These are phyloP conservation scores for Entomortierella lignicola DNA, from an alignment of 192 early-diverging fungal genomes.

Conservation along the genomic window DNA sequence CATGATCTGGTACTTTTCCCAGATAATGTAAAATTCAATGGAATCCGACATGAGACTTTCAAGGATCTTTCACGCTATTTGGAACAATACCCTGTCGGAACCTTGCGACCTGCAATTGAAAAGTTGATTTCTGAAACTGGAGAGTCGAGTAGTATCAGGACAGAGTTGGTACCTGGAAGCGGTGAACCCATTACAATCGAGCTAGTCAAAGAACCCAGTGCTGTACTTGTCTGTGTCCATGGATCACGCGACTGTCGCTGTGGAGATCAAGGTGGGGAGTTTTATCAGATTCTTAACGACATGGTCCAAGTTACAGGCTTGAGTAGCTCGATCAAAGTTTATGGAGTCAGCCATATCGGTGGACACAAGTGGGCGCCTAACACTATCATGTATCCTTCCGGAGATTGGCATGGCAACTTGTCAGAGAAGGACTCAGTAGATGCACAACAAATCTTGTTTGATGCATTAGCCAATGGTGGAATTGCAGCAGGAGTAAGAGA, in stretches of 20 bases:
- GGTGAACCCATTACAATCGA: conserved; percentile 32
- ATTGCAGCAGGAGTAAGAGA: conserved; percentile 44
- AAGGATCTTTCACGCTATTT: conserved; percentile 30
- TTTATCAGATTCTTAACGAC: conserved; percentile 50
- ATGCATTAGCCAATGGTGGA: conserved; percentile 44
- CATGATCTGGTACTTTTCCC: conserved; percentile 48
- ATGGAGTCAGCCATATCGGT: conserved; percentile 67
- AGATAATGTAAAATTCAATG: conserved; percentile 37
- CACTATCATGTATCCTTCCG: conserved; percentile 64
- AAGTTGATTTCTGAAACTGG: conserved; percentile 10
- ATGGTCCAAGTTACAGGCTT: conserved; percentile 47
- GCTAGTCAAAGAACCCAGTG: conserved; percentile 25
- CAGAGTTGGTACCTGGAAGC: conserved; percentile 38
- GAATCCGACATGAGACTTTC: conserved; percentile 35
- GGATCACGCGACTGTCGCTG: conserved; percentile 62
- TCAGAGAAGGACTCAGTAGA: conserved; percentile 47
- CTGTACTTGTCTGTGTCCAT: conserved; percentile 58
- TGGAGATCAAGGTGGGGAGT: conserved; percentile 54
- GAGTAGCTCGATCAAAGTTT: conserved; percentile 43
- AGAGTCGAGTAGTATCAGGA: not conserved
- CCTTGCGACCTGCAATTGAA: conserved; percentile 22
- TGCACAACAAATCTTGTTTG: conserved; percentile 56
- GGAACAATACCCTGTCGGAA: conserved; percentile 30
- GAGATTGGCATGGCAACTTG: conserved; percentile 68
- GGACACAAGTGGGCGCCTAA: conserved; percentile 71